These are phyloP conservation scores for Penicillium pancosmium DNA, from an alignment of 495 filamentous ascomycete genomes.

Conservation along the genomic window DNA sequence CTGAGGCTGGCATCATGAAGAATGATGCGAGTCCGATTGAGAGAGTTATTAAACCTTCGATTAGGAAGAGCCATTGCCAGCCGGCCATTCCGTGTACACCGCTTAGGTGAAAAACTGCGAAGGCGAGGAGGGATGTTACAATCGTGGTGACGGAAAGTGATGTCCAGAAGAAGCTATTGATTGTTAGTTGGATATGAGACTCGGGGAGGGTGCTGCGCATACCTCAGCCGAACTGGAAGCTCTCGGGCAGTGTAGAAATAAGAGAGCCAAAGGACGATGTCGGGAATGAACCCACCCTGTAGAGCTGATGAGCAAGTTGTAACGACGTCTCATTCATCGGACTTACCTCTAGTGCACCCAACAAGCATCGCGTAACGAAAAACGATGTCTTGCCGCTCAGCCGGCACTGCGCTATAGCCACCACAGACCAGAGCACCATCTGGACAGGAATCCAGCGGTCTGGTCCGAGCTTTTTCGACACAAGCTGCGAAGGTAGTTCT, in stretches of 20 bases:
- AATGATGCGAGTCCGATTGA: constrained; percentile 55
- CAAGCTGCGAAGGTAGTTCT: constrained; percentile 35
- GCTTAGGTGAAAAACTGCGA: constrained; percentile 46
- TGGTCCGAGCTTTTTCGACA: constrained; percentile 13
- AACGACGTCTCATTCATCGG: not conserved
- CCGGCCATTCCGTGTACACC: constrained; percentile 35
- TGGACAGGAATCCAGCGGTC: constrained; percentile 50
- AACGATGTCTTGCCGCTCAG: constrained; percentile 64
- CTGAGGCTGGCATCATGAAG: constrained; percentile 55
- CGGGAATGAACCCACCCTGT: constrained; percentile 62
- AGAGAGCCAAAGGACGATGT: constrained; percentile 62
- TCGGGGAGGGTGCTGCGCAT: constrained; percentile 30
- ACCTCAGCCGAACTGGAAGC: constrained; percentile 60
- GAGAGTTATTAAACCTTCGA: constrained; percentile 58
- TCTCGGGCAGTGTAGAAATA: constrained; percentile 70
- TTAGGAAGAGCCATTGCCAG: constrained; percentile 52
- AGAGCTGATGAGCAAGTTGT: not conserved
- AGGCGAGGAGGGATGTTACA: constrained; percentile 47
- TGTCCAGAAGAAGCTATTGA: constrained; percentile 59
- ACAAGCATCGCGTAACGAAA: constrained; percentile 58
- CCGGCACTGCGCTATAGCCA: constrained; percentile 63
- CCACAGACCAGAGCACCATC: constrained; percentile 72
- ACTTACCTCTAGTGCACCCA: constrained; percentile 59
- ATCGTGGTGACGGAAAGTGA: constrained; percentile 55
- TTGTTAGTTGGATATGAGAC: constrained; percentile 2